Evolutionary conservation across 1,284 basidiomycete species (phyloP), one percentile per base, ranked within the genome.

Genomic region (Sanghuangporus sanghuang): DNA sequence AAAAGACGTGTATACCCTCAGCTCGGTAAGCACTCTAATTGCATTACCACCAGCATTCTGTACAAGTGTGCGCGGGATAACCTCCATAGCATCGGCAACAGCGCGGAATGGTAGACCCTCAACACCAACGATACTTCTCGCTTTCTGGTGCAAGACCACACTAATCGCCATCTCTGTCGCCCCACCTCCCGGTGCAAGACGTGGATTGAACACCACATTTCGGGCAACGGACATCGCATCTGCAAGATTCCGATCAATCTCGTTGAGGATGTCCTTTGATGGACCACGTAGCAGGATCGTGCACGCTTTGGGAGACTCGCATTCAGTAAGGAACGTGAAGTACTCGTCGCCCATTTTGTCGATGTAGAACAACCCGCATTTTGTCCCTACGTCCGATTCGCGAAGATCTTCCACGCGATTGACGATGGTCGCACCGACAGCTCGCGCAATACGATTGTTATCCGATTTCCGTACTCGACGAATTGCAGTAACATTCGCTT

Each of bases 331-430:
- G 87, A 98, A 98, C 49, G 96, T 92, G 74, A 98, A 99, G 81
- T 98, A 95, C 90, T 98, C 96, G 76, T 99, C 96, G 35, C 96
- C 96, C 21, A 99, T 89, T 77, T 99, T 98, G 75, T 98, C 95
- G 66, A 98, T 87, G 76, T 97, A 81, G 84, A 99, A 99, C 5
- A 97, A 81, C 9, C 97, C 96, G 72, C 96, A 99, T 64, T 89
- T 79, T 0, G 94, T 96, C 16, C 96, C 97, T 61, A 99, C 82
- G 72, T 99, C 96, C 3, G 85, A 78, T 67, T 96, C 96, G 27
- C 95, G 86, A 32, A 99, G 81, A 75, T 99, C 96, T 72, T 99
- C 97, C 52, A 97, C 85, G 32, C 96, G 87, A 79, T 99, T 98
- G 68, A 99, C 93, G 73, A 99, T 98, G 27, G 95, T 98, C 0